A percentile compares a stretch with the other conserved stretches of the same genome.
These are phyloP conservation scores for Rhodotorula toruloides DNA, from an alignment of 768 basidiomycete species.

Conservation along the genomic window DNA sequence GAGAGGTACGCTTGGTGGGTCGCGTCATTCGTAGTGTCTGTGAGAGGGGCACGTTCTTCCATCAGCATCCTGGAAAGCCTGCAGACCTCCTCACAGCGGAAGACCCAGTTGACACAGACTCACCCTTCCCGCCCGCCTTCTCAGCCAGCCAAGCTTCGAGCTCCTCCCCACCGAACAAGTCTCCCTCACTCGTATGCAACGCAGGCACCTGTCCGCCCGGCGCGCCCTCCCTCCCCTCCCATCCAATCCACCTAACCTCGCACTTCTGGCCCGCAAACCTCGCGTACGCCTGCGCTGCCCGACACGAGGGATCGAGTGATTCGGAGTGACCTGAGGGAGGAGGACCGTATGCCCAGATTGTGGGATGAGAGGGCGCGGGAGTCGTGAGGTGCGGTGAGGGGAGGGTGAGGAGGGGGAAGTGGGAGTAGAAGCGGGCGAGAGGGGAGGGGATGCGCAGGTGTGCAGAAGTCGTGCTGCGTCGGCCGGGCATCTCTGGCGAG, in stretches of 20 bases:
- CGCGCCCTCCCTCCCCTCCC: slow-evolving; percentile 2
- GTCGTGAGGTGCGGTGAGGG: background rate
- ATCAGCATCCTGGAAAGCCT: background rate
- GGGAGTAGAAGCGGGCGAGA: slow-evolving; percentile 16
- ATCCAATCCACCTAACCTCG: background rate
- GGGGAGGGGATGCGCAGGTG: slow-evolving; percentile 22
- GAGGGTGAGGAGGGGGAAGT: slow-evolving; percentile 22
- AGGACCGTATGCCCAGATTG: slow-evolving; percentile 20
- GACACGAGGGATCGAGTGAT: slow-evolving; percentile 27
- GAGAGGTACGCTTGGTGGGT: slow-evolving; percentile 26
- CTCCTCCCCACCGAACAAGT: slow-evolving; percentile 18
- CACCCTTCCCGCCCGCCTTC: background rate
- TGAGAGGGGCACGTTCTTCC: background rate
- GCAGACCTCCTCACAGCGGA: background rate
- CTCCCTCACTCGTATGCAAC: slow-evolving; percentile 8
- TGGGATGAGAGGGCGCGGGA: background rate
- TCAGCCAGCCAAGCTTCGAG: slow-evolving; percentile 3
- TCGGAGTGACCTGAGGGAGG: slow-evolving; percentile 19
- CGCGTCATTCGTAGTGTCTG: slow-evolving; percentile 1
- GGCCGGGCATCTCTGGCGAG: too few relatives aligned
- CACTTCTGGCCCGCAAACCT: slow-evolving; percentile 1
- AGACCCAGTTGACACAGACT: background rate
- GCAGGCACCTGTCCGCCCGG: slow-evolving; percentile 14
- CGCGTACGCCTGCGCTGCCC: slow-evolving; percentile 10
- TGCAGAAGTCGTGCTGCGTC: too few relatives aligned